Percentiles rank a stretch among this genome's conserved stretches.
Evolutionary conservation across 2,329 filamentous ascomycete species (phyloP).

Genomic region (Davidsoniella virescens): DNA sequence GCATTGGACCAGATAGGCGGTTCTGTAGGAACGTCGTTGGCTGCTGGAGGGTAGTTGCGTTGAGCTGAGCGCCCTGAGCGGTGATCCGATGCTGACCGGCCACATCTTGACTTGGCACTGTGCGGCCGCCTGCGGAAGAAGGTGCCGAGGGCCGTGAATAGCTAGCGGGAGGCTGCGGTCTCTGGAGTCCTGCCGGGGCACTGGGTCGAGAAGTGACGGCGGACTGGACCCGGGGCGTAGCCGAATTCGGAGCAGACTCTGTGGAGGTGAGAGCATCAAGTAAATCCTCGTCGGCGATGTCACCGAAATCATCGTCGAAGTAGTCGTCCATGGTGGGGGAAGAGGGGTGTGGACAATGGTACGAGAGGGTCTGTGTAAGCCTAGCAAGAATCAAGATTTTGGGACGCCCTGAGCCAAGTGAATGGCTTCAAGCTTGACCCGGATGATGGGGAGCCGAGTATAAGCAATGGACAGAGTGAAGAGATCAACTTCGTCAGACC

Average conservation of each 20-base stretch:
- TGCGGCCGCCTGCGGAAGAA: too few species aligned
- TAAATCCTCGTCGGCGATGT: conserved; percentile 50
- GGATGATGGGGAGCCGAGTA: not conserved
- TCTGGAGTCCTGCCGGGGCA: not conserved
- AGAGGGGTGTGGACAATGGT: not conserved
- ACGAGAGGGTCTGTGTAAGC: too few species aligned
- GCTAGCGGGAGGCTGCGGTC: not conserved
- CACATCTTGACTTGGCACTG: too few species aligned
- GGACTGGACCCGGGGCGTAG: too few species aligned
- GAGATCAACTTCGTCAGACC: not conserved
- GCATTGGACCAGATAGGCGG: too few species aligned
- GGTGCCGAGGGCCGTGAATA: not conserved
- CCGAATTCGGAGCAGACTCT: not conserved
- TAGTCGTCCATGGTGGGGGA: conserved; percentile 29
- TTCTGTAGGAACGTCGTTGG: conserved; percentile 6
- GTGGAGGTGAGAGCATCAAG: conserved; percentile 32
- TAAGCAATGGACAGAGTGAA: not conserved
- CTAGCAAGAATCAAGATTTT: too few species aligned
- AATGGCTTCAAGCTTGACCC: not conserved
- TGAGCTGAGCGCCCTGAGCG: too few species aligned
- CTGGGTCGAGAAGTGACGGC: too few species aligned
- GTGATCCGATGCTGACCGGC: too few species aligned
- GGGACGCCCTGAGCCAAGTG: not conserved
- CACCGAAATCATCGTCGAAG: conserved; percentile 34
- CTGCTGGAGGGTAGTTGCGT: conserved; percentile 6